Conservation (phyloP, 2,329 filamentous ascomycete genomes). For the Ceratocystis harringtonii region DNA sequence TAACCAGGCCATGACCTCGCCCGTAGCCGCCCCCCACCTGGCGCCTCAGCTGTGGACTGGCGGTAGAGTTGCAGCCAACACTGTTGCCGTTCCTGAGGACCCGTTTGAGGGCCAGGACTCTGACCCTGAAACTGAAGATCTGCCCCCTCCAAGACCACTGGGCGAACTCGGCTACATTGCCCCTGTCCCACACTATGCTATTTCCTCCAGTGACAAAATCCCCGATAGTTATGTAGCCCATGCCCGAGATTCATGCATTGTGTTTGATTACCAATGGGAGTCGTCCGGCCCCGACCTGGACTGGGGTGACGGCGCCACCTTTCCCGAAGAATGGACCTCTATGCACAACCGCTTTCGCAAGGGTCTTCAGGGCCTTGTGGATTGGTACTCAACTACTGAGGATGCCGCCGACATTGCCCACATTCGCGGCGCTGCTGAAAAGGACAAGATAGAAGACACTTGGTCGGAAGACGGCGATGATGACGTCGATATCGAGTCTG, state of each 20-base stretch:
- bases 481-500: slow-evolving; percentile 54
- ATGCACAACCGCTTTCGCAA: slow-evolving; percentile 86
- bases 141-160: slow-evolving; percentile 21
- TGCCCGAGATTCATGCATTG: slow-evolving; percentile 69
- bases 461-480: slow-evolving; percentile 32
- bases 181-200: slow-evolving; percentile 67
- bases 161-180: slow-evolving; percentile 42
- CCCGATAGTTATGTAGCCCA: slow-evolving; percentile 81
- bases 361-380: slow-evolving; percentile 62
- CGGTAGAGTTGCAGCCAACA: slow-evolving; percentile 1
- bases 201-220: slow-evolving; percentile 66
- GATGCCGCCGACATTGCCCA: slow-evolving; percentile 38
- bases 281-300: slow-evolving; percentile 63
- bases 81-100: slow-evolving; percentile 12
- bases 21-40: slow-evolving; percentile 7
- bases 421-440: slow-evolving; percentile 22
- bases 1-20: slow-evolving; percentile 16
- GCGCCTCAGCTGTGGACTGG: slow-evolving; percentile 16
- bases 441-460: slow-evolving; percentile 21
- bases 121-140: slow-evolving; percentile 9
- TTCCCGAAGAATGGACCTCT: slow-evolving; percentile 85
- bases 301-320: slow-evolving; percentile 78
- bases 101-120: slow-evolving; percentile 14
- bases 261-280: slow-evolving; percentile 93
- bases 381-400: slow-evolving; percentile 58